A percentile compares a stretch with the other conserved stretches of the same genome.
Conservation (phyloP, 176 grass and related monocot genomes). For the Miscanthus lutarioriparius region DNA sequence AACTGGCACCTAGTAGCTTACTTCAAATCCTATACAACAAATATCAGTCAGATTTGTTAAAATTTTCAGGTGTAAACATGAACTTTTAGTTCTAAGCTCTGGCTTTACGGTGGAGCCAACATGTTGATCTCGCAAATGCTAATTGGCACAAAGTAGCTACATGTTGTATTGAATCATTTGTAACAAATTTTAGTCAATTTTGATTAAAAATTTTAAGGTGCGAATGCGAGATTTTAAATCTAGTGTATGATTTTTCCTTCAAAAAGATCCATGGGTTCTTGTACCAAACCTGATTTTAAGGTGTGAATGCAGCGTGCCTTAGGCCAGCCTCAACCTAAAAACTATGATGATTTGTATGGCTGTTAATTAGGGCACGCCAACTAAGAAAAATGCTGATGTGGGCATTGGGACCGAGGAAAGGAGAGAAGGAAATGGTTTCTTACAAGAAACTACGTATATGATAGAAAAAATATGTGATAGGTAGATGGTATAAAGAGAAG, state of each 20-base stretch:
- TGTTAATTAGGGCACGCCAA: not conserved
- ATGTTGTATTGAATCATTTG: not conserved
- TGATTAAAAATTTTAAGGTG: not conserved
- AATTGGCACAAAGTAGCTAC: not conserved
- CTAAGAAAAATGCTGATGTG: not conserved
- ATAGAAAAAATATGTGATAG: too few relatives aligned
- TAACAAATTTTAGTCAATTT: not conserved
- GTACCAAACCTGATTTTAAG: not conserved
- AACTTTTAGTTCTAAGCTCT: too few relatives aligned
- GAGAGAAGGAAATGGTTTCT: not conserved
- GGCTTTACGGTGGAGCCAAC: too few relatives aligned
- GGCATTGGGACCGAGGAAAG: not conserved
- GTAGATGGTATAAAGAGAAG: too few relatives aligned
- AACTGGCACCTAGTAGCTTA: too few relatives aligned
- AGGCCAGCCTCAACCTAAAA: not conserved
- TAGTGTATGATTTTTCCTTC: not conserved
- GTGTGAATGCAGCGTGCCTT: not conserved
- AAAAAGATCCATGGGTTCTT: not conserved
- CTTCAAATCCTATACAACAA: too few relatives aligned
- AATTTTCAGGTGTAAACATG: too few relatives aligned
- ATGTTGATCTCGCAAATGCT: not conserved
- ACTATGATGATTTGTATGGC: not conserved
- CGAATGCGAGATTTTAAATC: too few relatives aligned
- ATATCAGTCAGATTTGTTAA: too few relatives aligned
- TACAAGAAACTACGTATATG: too few relatives aligned